Evolutionary conservation across 192 early-diverging fungal genomes (phyloP).

Genomic region (Jimgerdemannia flammicorona): DNA sequence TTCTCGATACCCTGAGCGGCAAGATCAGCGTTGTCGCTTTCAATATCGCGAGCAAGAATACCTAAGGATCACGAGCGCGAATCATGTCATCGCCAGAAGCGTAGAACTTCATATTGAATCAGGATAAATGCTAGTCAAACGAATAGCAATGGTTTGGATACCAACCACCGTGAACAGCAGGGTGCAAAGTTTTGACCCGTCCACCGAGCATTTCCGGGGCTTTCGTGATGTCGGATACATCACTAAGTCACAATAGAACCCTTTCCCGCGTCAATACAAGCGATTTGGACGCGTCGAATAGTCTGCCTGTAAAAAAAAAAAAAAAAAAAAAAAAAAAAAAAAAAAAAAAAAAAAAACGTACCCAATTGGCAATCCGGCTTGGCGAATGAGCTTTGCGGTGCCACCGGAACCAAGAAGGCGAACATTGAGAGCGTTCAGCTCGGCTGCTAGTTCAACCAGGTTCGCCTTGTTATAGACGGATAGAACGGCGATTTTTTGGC

Average conservation of each 20-base stretch:
- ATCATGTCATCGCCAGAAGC: neutral
- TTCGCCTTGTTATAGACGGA: constrained; percentile 99
- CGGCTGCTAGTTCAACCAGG: constrained; percentile 84
- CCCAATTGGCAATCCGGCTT: constrained; percentile 85
- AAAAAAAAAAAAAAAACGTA: constrained; percentile 20
- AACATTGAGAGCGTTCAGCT: constrained; percentile 70
- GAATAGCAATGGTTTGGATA: constrained; percentile 9
- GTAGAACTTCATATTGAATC: neutral
- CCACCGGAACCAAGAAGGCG: constrained; percentile 93
- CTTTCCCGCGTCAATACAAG: neutral
- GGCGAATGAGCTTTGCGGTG: constrained; percentile 87
- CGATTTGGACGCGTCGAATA: too few species aligned
- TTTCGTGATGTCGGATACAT: constrained; percentile 96
- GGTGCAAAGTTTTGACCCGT: constrained; percentile 98
- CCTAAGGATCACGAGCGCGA: constrained; percentile 38
- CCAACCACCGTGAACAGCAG: constrained; percentile 92
- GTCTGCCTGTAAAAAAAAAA: too few species aligned
- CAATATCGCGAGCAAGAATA: constrained; percentile 87
- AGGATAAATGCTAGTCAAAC: neutral
- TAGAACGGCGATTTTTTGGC: constrained; percentile 50
- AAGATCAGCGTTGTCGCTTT: constrained; percentile 85
- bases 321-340: neutral
- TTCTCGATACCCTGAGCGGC: constrained; percentile 81
- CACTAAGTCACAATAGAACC: too few species aligned
- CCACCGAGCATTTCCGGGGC: constrained; percentile 99